Evolutionary conservation across 176 grass and related monocot genomes (phyloP).

Genomic region (Raddia guianensis): DNA sequence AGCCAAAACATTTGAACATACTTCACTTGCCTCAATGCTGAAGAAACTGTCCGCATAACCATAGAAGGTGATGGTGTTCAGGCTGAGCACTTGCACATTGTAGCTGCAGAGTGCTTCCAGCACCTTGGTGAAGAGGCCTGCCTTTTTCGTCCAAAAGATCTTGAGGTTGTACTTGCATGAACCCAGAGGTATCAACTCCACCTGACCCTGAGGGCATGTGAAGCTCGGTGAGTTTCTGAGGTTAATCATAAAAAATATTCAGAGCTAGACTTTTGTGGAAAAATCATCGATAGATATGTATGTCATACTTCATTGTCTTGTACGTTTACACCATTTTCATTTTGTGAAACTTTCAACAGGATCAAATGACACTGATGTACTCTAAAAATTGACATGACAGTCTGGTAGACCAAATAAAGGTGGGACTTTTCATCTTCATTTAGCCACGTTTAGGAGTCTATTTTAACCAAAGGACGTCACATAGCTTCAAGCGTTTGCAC

Average conservation of each 20-base stretch:
- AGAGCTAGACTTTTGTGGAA: not conserved
- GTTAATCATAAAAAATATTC: not conserved
- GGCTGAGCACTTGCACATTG: slow-evolving; percentile 52
- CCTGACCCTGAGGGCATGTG: slow-evolving; percentile 46
- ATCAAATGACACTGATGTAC: not conserved
- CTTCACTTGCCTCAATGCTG: slow-evolving; percentile 54
- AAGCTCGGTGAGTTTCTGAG: not conserved
- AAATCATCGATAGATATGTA: not conserved
- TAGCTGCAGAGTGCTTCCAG: slow-evolving; percentile 66
- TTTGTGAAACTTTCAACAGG: not conserved
- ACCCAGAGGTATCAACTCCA: slow-evolving; percentile 58
- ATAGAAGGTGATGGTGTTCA: slow-evolving; percentile 62
- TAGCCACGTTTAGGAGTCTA: not conserved
- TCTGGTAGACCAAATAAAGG: not conserved
- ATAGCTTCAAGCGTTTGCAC: no score
- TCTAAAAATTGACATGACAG: not conserved
- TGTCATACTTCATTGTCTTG: not conserved
- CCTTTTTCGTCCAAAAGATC: slow-evolving; percentile 58
- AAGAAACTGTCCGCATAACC: slow-evolving; percentile 64
- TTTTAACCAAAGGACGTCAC: not conserved
- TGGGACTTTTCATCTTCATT: not conserved
- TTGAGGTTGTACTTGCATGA: slow-evolving; percentile 62
- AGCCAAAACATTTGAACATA: not conserved
- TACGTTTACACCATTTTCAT: not conserved
- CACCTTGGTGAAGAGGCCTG: slow-evolving; percentile 64